A percentile compares a stretch with the other conserved stretches of the same genome.
phyloP scores from a whole-genome alignment of 2,329 filamentous ascomycete genomes.

The Penicillium sp. region DNA sequence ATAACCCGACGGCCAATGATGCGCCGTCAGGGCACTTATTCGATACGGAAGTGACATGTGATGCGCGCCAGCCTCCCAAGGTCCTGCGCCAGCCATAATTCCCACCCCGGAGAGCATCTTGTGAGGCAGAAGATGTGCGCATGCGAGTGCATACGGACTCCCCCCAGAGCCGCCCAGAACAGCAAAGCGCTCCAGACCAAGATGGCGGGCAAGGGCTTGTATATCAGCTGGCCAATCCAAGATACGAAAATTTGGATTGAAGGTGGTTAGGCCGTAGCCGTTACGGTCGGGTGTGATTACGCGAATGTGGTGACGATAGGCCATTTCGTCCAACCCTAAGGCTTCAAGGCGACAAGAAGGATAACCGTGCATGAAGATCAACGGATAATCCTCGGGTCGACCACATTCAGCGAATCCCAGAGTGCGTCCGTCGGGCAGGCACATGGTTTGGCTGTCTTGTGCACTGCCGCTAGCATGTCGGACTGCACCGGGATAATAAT shows the following conservation, averaged over 20 bases:
- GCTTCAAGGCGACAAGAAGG: conserved; percentile 46
- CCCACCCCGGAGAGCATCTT: conserved; percentile 36
- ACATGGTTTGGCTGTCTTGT: conserved; percentile 1
- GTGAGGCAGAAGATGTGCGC: conserved; percentile 36
- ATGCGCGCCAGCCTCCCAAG: conserved; percentile 35
- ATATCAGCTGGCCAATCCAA: conserved; percentile 47
- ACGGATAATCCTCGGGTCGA: conserved; percentile 25
- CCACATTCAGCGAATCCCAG: conserved; percentile 49
- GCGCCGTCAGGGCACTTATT: conserved; percentile 15
- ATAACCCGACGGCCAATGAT: conserved; percentile 25
- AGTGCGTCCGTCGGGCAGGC: conserved; percentile 30
- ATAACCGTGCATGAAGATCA: conserved; percentile 47
- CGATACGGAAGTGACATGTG: conserved; percentile 29
- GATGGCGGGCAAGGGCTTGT: conserved; percentile 39
- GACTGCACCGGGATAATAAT: too few relatives aligned
- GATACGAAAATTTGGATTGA: conserved; percentile 37
- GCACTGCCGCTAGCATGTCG: background rate
- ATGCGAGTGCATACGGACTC: conserved; percentile 50
- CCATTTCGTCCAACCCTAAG: conserved; percentile 33
- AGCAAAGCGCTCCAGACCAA: conserved; percentile 42
- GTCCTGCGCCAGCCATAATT: conserved; percentile 35
- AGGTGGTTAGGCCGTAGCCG: conserved; percentile 44
- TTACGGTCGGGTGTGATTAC: conserved; percentile 47
- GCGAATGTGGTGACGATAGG: conserved; percentile 35
- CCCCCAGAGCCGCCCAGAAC: conserved; percentile 50